A percentile compares a stretch with the other conserved stretches of the same genome.
These are phyloP conservation scores for Gossypium bickii DNA, from an alignment of 345 rosid species.

Conservation along the genomic window DNA sequence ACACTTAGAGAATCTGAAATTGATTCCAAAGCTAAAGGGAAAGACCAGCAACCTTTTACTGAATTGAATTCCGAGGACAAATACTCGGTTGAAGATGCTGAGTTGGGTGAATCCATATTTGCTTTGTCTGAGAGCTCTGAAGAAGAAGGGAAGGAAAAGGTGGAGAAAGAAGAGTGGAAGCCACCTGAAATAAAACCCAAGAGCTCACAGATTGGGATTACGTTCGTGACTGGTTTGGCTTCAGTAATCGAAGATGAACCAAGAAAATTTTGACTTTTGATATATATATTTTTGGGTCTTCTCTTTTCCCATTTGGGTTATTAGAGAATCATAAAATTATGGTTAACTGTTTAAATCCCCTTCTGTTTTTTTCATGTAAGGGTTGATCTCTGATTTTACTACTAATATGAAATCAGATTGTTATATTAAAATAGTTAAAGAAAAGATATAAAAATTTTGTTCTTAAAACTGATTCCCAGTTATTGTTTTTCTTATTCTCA, in stretches of 20 bases:
- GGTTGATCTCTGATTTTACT: slow-evolving; percentile 22
- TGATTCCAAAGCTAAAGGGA: slow-evolving; percentile 16
- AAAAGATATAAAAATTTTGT: neutral
- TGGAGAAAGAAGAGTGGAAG: slow-evolving; percentile 32
- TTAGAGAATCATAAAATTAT: slow-evolving; percentile 10
- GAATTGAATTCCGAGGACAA: neutral
- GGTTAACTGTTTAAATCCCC: slow-evolving; percentile 23
- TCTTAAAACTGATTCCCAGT: neutral
- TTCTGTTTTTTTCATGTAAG: neutral
- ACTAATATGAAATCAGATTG: slow-evolving; percentile 29
- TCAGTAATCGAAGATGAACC: slow-evolving; percentile 37
- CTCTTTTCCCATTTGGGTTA: neutral
- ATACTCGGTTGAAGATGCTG: slow-evolving; percentile 15
- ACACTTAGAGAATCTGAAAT: neutral
- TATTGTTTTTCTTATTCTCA: neutral
- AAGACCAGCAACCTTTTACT: slow-evolving; percentile 3
- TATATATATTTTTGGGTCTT: neutral
- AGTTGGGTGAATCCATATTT: slow-evolving; percentile 20
- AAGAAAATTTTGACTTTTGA: slow-evolving; percentile 16
- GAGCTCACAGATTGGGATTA: slow-evolving; percentile 35
- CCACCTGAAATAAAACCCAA: slow-evolving; percentile 45
- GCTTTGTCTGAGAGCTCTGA: slow-evolving; percentile 21
- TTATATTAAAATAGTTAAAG: neutral
- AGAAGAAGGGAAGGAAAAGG: slow-evolving; percentile 28
- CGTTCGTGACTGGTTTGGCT: slow-evolving; percentile 55